A percentile compares a stretch with the other conserved stretches of the same genome.
phyloP scores from a whole-genome alignment of 1,139 yeast genomes.

The Candida anutae region DNA sequence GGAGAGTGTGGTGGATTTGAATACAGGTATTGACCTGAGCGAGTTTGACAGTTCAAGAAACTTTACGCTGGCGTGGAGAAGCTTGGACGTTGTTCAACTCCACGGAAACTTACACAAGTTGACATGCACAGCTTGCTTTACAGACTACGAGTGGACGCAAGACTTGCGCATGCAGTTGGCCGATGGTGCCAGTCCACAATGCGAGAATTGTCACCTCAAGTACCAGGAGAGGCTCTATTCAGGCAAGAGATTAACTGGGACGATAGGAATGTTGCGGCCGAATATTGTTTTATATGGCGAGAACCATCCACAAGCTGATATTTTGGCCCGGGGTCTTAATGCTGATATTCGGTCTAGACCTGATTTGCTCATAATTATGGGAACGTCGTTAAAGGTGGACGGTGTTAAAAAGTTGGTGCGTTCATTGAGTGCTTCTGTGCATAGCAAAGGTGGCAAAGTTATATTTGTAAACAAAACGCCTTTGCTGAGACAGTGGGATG shows the following conservation, averaged over 20 bases:
- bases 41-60: slow-evolving; percentile 20
- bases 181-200: slow-evolving; percentile 55
- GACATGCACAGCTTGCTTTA: slow-evolving; percentile 63
- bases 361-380: slow-evolving; percentile 61
- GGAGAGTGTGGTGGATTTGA: slow-evolving; percentile 35
- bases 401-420: slow-evolving; percentile 67
- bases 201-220: slow-evolving; percentile 49
- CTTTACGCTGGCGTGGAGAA: slow-evolving; percentile 46
- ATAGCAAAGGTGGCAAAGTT: slow-evolving; percentile 54
- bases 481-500: slow-evolving; percentile 46
- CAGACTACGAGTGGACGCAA: slow-evolving; percentile 53
- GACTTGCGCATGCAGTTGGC: slow-evolving; percentile 37
- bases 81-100: slow-evolving; percentile 71
- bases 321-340: slow-evolving; percentile 50
- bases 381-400: slow-evolving; percentile 68
- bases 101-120: slow-evolving; percentile 83
- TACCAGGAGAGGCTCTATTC: slow-evolving; percentile 45
- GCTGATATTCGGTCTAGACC: slow-evolving; percentile 52
- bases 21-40: slow-evolving; percentile 28
- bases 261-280: slow-evolving; percentile 62
- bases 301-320: slow-evolving; percentile 66
- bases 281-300: slow-evolving; percentile 75
- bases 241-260: slow-evolving; percentile 55
- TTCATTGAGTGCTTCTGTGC: slow-evolving; percentile 50
- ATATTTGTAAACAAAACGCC: slow-evolving; percentile 55